phyloP scores from a whole-genome alignment of 352 stramenopile genomes.

The Phytophthora sp. region DNA sequence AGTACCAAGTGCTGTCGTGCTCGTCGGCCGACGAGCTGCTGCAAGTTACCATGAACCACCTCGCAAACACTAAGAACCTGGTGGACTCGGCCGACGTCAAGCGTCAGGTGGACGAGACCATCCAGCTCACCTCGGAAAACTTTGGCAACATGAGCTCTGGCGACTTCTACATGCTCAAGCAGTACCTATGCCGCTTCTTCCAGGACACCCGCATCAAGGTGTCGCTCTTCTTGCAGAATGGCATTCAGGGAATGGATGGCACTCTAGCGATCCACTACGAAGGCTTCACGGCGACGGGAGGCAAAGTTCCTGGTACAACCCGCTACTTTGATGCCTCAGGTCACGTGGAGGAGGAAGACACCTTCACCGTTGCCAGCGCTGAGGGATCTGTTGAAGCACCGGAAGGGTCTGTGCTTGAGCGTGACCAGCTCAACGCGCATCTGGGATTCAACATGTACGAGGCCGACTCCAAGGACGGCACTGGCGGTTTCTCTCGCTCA shows the following conservation, averaged over 20 bases:
- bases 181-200: conserved; percentile 90
- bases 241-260: conserved; percentile 85
- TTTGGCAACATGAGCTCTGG: conserved; percentile 72
- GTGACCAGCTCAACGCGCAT: conserved; percentile 60
- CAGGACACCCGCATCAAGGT: conserved; percentile 92
- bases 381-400: conserved; percentile 59
- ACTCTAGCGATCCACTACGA: conserved; percentile 82
- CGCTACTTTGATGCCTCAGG: conserved; percentile 76
- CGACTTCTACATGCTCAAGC: conserved; percentile 85
- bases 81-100: conserved; percentile 72
- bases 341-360: conserved; percentile 66
- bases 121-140: conserved; percentile 72
- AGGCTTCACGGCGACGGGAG: conserved; percentile 72
- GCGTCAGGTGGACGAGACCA: conserved; percentile 76
- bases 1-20: conserved; percentile 90
- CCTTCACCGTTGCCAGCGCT: conserved; percentile 63
- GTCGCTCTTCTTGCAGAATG: conserved; percentile 90
- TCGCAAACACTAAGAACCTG: conserved; percentile 77
- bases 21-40: conserved; percentile 86
- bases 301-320: conserved; percentile 68
- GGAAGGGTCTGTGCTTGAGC: conserved; percentile 58
- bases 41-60: conserved; percentile 89
- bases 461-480: conserved; percentile 63
- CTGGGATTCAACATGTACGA: conserved; percentile 89
- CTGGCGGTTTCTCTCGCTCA: conserved; percentile 37